phyloP scores from a whole-genome alignment of 257 asterid genomes.

The Nemophila menziesii region DNA sequence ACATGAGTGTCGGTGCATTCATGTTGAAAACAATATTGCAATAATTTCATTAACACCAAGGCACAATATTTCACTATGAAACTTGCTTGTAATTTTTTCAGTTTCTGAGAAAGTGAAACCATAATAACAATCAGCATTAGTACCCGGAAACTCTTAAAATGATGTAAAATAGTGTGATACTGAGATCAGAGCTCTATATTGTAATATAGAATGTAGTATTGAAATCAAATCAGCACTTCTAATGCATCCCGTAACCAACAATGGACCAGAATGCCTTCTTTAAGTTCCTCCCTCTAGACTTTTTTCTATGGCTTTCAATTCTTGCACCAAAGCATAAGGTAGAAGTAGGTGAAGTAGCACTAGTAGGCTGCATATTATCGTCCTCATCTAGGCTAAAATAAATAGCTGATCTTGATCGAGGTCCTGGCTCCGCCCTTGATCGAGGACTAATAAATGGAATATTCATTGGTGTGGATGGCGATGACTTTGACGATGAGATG shows the following conservation, averaged over 20 bases:
- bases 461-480: not conserved
- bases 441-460: not conserved
- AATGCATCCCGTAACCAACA: not conserved
- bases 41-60: too few relatives aligned
- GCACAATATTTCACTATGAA: not conserved
- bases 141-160: not conserved
- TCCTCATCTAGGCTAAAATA: slow-evolving; percentile 1
- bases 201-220: too few relatives aligned
- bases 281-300: not conserved
- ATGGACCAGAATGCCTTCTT: slow-evolving; percentile 1
- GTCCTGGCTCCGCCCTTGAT: not conserved
- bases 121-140: not conserved
- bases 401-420: slow-evolving; percentile 1
- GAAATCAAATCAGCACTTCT: not conserved
- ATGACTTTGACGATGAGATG: not conserved
- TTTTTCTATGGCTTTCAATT: not conserved
- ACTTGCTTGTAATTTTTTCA: not conserved
- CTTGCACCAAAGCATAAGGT: not conserved
- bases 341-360: not conserved
- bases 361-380: not conserved
- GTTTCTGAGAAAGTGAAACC: not conserved
- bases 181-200: too few relatives aligned
- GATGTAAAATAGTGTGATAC: too few relatives aligned
- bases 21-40: not conserved
- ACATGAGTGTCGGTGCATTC: too few relatives aligned